phyloP scores from a whole-genome alignment of 176 grass and related monocot species.

The Cenchrus purpureus region DNA sequence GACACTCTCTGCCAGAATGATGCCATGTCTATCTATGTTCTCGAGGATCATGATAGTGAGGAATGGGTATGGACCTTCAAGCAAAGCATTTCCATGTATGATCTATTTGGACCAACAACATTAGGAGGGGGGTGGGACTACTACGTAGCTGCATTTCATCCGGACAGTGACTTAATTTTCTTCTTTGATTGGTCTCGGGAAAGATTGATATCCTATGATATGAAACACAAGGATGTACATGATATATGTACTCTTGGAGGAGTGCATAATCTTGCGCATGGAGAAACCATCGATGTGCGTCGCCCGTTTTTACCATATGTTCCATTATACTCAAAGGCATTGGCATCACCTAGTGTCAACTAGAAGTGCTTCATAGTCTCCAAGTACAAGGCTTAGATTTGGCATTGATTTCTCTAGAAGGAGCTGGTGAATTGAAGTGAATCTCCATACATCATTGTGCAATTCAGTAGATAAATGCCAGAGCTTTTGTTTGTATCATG shows the following conservation, averaged over 20 bases:
- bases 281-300: background rate
- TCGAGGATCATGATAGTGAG: background rate
- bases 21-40: slow-evolving; percentile 2
- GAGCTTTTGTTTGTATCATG: no score
- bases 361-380: background rate
- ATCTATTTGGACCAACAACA: background rate
- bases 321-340: slow-evolving; percentile 1
- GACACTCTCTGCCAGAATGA: background rate
- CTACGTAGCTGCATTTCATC: background rate
- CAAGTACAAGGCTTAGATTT: background rate
- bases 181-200: background rate
- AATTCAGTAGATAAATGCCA: no score
- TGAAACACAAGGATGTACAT: background rate
- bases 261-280: background rate
- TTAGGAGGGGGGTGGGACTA: background rate
- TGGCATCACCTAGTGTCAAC: background rate
- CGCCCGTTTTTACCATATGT: background rate
- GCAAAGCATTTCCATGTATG: background rate
- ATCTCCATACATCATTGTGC: background rate
- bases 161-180: background rate
- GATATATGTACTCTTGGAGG: background rate
- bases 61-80: slow-evolving; percentile 22
- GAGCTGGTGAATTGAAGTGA: background rate
- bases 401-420: background rate
- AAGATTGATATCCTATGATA: background rate